A percentile compares a stretch with the other conserved stretches of the same genome.
Conservation (phyloP, 371 early-diverging fungal genomes). For the Choanephora cucurbitarum region DNA sequence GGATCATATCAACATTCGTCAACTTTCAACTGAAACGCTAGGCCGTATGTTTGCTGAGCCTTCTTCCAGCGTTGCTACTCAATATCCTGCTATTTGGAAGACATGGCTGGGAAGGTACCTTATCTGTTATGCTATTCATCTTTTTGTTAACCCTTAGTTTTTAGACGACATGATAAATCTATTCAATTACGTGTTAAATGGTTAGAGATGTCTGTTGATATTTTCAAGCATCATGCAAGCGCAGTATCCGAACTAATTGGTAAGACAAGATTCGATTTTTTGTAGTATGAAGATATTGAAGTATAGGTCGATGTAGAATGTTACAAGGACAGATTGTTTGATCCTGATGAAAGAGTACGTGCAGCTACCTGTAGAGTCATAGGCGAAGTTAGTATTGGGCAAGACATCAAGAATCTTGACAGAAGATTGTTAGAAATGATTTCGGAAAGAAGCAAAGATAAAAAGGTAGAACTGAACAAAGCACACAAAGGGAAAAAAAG, state of each 20-base stretch:
- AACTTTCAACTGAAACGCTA: slow-evolving; percentile 75
- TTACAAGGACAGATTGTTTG: slow-evolving; percentile 75
- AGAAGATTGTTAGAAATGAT: slow-evolving; percentile 64
- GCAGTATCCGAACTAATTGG: slow-evolving; percentile 70
- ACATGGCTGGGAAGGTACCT: slow-evolving; percentile 88
- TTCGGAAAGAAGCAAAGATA: slow-evolving; percentile 84
- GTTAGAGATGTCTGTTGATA: slow-evolving; percentile 66
- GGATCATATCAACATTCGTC: slow-evolving; percentile 76
- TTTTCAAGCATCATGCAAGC: slow-evolving; percentile 71
- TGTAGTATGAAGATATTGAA: too few species aligned
- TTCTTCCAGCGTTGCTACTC: slow-evolving; percentile 65
- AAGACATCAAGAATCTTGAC: slow-evolving; percentile 55
- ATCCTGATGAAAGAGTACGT: slow-evolving; percentile 95
- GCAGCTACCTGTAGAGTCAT: slow-evolving; percentile 70
- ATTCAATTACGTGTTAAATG: slow-evolving; percentile 71
- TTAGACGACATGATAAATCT: slow-evolving; percentile 77
- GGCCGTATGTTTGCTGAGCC: slow-evolving; percentile 87
- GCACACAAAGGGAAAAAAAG: too few species aligned
- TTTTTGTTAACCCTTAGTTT: slow-evolving; percentile 1
- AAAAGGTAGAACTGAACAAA: slow-evolving; percentile 75
- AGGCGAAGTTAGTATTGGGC: slow-evolving; percentile 58
- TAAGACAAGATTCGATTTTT: slow-evolving; percentile 26
- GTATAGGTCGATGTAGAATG: slow-evolving; percentile 37
- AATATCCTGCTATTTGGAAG: slow-evolving; percentile 85
- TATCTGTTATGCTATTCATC: too few species aligned